Percentiles rank a stretch among this genome's conserved stretches.
These are phyloP conservation scores for Inga leiocalycina DNA, from an alignment of 306 rosid genomes.

Conservation along the genomic window DNA sequence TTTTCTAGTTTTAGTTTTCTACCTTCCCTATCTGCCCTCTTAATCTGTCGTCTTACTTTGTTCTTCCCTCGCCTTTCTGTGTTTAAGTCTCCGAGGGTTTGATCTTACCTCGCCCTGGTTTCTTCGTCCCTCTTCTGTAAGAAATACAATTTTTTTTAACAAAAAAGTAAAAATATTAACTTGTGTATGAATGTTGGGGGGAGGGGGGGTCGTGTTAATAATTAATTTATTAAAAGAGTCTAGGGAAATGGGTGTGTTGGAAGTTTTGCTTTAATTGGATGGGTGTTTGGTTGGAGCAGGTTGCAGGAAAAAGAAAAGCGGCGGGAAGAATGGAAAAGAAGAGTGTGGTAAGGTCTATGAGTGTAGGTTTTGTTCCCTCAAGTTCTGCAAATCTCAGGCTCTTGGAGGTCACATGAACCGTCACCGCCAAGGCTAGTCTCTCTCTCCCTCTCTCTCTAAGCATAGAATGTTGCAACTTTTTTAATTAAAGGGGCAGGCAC, in stretches of 20 bases:
- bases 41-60: neutral
- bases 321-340: constrained; percentile 79
- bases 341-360: constrained; percentile 53
- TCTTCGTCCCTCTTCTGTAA: neutral
- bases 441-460: neutral
- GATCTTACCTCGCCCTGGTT: neutral
- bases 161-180: neutral
- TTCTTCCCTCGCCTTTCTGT: neutral
- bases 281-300: constrained; percentile 67
- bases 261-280: neutral
- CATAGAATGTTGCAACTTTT: too few relatives aligned
- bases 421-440: constrained; percentile 88
- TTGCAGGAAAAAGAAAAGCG: constrained; percentile 82
- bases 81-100: neutral
- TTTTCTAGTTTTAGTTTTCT: neutral
- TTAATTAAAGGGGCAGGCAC: too few relatives aligned
- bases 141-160: neutral
- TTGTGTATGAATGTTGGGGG: neutral
- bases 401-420: constrained; percentile 99
- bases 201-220: neutral
- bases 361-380: constrained; percentile 99
- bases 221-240: neutral
- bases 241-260: neutral
- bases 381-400: constrained; percentile 99
- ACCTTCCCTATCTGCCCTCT: neutral